Base-by-base conservation (phyloP, 257 asterid genomes). In the Plantago major region DNA sequence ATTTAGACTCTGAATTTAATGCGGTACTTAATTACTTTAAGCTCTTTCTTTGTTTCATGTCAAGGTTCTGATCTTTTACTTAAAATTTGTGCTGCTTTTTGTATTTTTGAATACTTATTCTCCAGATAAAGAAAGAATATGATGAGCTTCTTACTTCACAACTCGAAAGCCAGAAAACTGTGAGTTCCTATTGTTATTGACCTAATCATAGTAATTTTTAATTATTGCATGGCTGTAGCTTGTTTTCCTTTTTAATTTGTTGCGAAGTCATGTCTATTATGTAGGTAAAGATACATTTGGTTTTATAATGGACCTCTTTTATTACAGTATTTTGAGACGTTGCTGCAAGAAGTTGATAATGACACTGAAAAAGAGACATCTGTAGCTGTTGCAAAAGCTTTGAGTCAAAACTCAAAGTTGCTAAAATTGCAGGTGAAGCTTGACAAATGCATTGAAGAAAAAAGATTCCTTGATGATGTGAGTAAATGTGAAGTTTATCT, bases 71-170 rank as follows among this genome's bases (percentile, higher is more conserved):
- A 68, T 71, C 46, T 67, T 33, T 51, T 64, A 28, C 49, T 70
- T 58, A 10, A 16, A 58, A 47, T 26, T 46, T 60, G 28, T 30
- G 10, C 57, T 61, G 42, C 55, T 65, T 64, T 42, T 55, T 53
- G 55, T 69, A 46, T 16, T 58, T 58, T 72, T 51, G 42, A 38
- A 33, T 60, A 14, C 64, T 59, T 46, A 57, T 55, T 46, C 38
- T 75, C 82, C 93, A 92, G 99, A 93, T 93, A 76, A 86, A 79
- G 70, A 89, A 79, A 0, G 97, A 93, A 81, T 93, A 93, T 76
- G 83, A 81, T 71, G 97, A 89, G 71, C 97, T 93, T 68, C 95
- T 93, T 46, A 75, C 86, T 63, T 69, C 87, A 12, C 99, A 93
- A 69, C 90, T 93, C 66, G 99, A 93, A 72, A 85, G 72, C 83